Evolutionary conservation across 1,139 yeast genomes (phyloP), one percentile per base, ranked within the genome.

Genomic region (Wickerhamiella infanticola): DNA sequence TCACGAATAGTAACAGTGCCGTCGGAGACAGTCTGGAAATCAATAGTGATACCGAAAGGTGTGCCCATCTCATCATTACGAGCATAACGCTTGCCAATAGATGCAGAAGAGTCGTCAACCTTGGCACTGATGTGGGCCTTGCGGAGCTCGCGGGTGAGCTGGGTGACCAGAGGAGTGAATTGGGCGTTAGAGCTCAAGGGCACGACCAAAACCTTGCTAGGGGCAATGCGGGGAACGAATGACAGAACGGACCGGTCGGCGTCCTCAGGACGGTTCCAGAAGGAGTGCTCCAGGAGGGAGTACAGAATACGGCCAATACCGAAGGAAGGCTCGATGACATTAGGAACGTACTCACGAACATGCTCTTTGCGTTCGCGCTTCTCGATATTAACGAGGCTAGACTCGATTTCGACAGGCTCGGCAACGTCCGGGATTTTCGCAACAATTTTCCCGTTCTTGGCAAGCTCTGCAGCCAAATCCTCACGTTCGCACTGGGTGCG

Each of bases 41-140:
- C 99, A 58, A 93, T 82, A 54, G 99, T 93, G 65, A 93, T 77
- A 66, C 99, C 99, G 62, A 90, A 93, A 57, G 99, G 98, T 49
- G 98, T 93, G 66, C 99, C 99, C 64, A 93, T 77, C 70, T 93
- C 99, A 66, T 93, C 99, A 65, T 93, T 93, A 72, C 99, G 84
- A 51, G 98, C 88, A 61, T 93, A 93, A 70, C 99, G 82, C 73
- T 88, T 85, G 70, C 99, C 99, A 58, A 93, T 90, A 31, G 97
- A 85, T 35, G 95, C 97, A 59, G 94, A 82, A 18, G 97, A 86
- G 64, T 93, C 98, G 64, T 93, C 99, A 49, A 88, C 81, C 74
- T 88, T 90, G 73, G 88, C 85, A 54, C 97, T 93, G 58, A 93
- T 78, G 63, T 86, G 93, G 54, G 78, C 79, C 56, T 72, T 70